phyloP scores from a whole-genome alignment of 2,329 filamentous ascomycete species.

The Blastomyces gilchristii region DNA sequence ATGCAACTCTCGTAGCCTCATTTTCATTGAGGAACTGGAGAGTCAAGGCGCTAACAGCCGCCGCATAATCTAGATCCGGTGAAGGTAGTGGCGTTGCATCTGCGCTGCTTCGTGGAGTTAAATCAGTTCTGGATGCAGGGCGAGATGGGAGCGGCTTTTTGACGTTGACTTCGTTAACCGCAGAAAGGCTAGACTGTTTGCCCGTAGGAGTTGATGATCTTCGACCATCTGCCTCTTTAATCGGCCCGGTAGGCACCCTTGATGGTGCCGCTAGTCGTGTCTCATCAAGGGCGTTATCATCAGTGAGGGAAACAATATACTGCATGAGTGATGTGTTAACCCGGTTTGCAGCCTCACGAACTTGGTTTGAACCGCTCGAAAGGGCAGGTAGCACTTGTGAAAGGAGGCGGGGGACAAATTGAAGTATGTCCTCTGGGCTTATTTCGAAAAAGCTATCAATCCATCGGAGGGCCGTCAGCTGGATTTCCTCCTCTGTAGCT shows the following conservation, averaged over 20 bases:
- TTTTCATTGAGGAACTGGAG: slow-evolving; percentile 93
- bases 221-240: slow-evolving; percentile 30
- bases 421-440: slow-evolving; percentile 89
- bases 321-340: slow-evolving; percentile 89
- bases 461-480: slow-evolving; percentile 86
- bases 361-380: slow-evolving; percentile 81
- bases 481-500: slow-evolving; percentile 68
- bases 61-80: slow-evolving; percentile 82
- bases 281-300: slow-evolving; percentile 47
- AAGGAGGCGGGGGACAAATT: slow-evolving; percentile 84
- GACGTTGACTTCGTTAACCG: slow-evolving; percentile 23
- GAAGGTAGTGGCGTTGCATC: slow-evolving; percentile 39
- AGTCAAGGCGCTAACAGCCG: slow-evolving; percentile 85
- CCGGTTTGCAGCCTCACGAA: slow-evolving; percentile 74
- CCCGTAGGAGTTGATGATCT: slow-evolving; percentile 34
- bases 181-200: slow-evolving; percentile 13
- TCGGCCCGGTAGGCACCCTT: slow-evolving; percentile 33
- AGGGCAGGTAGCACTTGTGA: slow-evolving; percentile 88
- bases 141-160: slow-evolving; percentile 24
- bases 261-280: slow-evolving; percentile 27
- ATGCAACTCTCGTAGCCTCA: slow-evolving; percentile 87
- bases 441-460: slow-evolving; percentile 96
- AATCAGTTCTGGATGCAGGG: slow-evolving; percentile 25
- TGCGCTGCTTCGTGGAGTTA: slow-evolving; percentile 38
- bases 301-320: slow-evolving; percentile 83